Percentiles rank a stretch among this genome's conserved stretches.
These are phyloP conservation scores for Aspergillus sp. DNA, from an alignment of 2,329 filamentous ascomycete genomes.

Conservation along the genomic window DNA sequence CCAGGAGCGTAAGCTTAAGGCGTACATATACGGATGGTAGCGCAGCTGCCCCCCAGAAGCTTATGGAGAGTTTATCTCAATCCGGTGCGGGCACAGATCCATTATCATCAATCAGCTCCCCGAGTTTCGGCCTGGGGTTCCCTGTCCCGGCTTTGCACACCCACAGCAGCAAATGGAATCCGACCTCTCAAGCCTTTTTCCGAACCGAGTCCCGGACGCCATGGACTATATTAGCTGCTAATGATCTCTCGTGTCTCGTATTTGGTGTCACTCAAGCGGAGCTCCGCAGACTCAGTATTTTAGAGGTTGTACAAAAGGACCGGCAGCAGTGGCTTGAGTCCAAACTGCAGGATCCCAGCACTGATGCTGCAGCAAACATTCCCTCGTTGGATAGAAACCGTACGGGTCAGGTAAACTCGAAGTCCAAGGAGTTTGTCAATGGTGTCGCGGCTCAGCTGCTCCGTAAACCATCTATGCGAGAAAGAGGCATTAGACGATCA, in stretches of 20 bases:
- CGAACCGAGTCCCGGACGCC: conserved; percentile 85
- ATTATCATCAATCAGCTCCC: conserved; percentile 28
- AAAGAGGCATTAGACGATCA: conserved; percentile 40
- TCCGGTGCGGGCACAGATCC: conserved; percentile 59
- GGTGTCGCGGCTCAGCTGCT: conserved; percentile 83
- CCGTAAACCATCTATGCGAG: conserved; percentile 65
- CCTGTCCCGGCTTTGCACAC: conserved; percentile 59
- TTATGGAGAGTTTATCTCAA: conserved; percentile 76
- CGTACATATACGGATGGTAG: conserved; percentile 80
- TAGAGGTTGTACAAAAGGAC: conserved; percentile 90
- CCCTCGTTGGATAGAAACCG: conserved; percentile 29
- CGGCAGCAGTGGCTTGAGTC: conserved; percentile 80
- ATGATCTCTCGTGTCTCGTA: conserved; percentile 92
- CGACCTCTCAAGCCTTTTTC: conserved; percentile 91
- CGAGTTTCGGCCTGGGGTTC: conserved; percentile 32
- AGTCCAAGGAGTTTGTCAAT: conserved; percentile 57
- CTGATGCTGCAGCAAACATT: conserved; percentile 36
- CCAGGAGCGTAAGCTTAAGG: conserved; percentile 63
- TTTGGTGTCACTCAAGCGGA: conserved; percentile 98
- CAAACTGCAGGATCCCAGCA: conserved; percentile 62
- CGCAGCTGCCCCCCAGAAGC: conserved; percentile 65
- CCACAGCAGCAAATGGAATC: conserved; percentile 82
- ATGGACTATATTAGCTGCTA: conserved; percentile 93
- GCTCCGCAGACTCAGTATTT: conserved; percentile 85
- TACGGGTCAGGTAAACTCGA: conserved; percentile 27